Evolutionary conservation across 306 rosid genomes (phyloP), one percentile per base, ranked within the genome.

Genomic region (Pyrus communis): DNA sequence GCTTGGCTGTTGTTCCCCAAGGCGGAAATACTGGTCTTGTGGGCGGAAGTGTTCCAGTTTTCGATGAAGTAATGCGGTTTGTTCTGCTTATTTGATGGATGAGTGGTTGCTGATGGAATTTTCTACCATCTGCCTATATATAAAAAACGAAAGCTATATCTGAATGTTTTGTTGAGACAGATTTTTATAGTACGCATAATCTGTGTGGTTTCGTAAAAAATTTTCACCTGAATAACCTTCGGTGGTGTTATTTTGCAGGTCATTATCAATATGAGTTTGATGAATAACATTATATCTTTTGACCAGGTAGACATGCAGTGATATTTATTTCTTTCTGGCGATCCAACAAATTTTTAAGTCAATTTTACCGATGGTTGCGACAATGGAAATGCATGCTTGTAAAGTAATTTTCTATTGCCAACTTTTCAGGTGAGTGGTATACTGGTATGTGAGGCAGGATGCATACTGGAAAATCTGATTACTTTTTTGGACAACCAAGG

Each of bases 21-120:
- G 98, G 98, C 70, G 98, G 97, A 84, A 94, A 94, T 83, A 92
- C 98, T 58, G 97, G 98, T 73, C 97, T 94, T 85, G 98, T 95
- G 9, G 98, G 98, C 3, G 98, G 98, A 86, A 92, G 98, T 62
- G 92, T 95, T 69, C 98, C 98, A 78, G 96, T 95, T 66, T 95
- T 86, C 89, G 98, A 95, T 80, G 98, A 95, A 84, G 98, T 95
- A 90, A 86, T 83, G 42, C 74, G n/a, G 33, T 64, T 69, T 60
- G 69, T 31, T 54, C 67, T 75, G 14, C 70, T 13, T 51, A 54
- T 74, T 8, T 74, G 71, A 42, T 79, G 42, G 72, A 73, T 45
- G 51, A 61, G 69, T 69, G 38, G 43, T 45, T 77, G 13, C 31
- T 33, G 52, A 12, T 49, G 67, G 28, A 15, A 17, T 52, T 15